Base-by-base conservation (phyloP, 2,329 filamentous ascomycete genomes). In the Gyromitra esculenta region DNA sequence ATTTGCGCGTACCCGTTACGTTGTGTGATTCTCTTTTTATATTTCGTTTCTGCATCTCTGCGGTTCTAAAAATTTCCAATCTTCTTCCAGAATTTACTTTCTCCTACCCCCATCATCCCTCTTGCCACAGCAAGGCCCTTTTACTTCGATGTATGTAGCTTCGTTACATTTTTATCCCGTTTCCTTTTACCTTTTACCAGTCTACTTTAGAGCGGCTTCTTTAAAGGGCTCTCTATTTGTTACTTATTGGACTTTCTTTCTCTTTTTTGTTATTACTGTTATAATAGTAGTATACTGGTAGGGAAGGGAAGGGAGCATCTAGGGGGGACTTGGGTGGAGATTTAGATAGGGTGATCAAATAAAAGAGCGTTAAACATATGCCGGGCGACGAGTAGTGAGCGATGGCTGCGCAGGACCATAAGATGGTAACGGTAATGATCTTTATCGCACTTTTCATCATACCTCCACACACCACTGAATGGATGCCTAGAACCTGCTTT, bases 341-440 rank as follows among this genome's bases (percentile, higher is more conserved):
- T 59, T 59, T 74, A 68, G 63, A 64, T 59, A 45, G 21, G 60
- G 18, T 75, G 64, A 70, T 70, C 50, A 31, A 75, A 69, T 63
- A 69, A 69, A 74, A 62, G 21, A 68, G 63, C 52, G 57, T 63
- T 70, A 52, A 56, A 45, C 62, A 67, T 15, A 31, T 31, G 25
- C 25, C 2, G 25, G 25, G 15, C 13, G 18, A 39, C 25, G 15
- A 41, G 35, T 41, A 13, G 15, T 41, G 31, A 31, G 9, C 15
- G 5, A 15, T 59, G 18, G 11, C 2, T 39, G 13, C 1, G 6
- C 41, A n/a, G 8, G n/a, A 6, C 18, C 21, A 13, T 18, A 9
- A n/a, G 35, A 1, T 4, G n/a, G n/a, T 18, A 35, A 13, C 7
- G 57, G 72, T 57, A 69, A 74, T 74, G 64, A 74, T 54, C 69